phyloP scores from a whole-genome alignment of 2,329 filamentous ascomycete genomes.

The Aspergillus japonicus region DNA sequence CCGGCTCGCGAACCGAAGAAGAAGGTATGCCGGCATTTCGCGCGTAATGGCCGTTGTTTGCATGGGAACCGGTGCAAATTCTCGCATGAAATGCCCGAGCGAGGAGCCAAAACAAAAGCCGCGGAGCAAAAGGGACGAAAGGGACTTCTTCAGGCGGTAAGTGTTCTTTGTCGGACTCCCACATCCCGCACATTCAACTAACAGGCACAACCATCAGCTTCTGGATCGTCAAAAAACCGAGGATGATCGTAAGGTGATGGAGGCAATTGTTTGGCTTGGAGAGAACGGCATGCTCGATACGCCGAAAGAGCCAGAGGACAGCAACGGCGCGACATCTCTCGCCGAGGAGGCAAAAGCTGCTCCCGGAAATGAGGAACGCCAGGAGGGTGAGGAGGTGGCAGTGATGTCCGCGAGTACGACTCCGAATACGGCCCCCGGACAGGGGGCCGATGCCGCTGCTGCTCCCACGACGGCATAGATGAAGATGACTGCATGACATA shows the following conservation, averaged over 20 bases:
- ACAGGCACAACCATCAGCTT: constrained; percentile 28
- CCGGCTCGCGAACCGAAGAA: constrained; percentile 38
- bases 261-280: constrained; percentile 44
- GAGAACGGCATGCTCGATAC: constrained; percentile 41
- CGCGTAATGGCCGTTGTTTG: constrained; percentile 42
- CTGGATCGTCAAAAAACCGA: constrained; percentile 45
- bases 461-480: not conserved
- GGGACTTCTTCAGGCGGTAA: constrained; percentile 45
- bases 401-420: not conserved
- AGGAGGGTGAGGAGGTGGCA: not conserved
- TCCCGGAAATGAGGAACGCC: not conserved
- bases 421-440: not conserved
- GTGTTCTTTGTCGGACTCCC: constrained; percentile 15
- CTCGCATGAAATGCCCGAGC: constrained; percentile 39
- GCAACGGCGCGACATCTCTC: not conserved
- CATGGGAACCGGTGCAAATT: constrained; percentile 45
- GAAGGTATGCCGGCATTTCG: constrained; percentile 42
- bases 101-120: constrained; percentile 27
- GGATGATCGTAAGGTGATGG: constrained; percentile 42
- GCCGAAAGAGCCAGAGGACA: constrained; percentile 1
- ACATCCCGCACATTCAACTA: not conserved
- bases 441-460: not conserved
- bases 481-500: not conserved
- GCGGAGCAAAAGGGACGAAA: constrained; percentile 36
- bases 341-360: not conserved